Conservation (phyloP, 1,284 basidiomycete genomes). For the Psilocybe mexicana region DNA sequence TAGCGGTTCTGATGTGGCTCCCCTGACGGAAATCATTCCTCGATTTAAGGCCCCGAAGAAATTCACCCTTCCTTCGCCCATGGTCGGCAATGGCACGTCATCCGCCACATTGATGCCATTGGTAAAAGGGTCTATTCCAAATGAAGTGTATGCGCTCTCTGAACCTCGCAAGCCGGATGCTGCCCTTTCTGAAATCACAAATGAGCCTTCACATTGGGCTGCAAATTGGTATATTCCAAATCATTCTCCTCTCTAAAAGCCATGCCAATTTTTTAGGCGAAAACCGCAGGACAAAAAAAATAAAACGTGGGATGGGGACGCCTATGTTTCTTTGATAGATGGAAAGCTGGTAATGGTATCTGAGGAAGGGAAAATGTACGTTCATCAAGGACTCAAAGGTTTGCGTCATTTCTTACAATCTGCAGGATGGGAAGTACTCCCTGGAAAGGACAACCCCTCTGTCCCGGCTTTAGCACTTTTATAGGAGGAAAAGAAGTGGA, state of each 20-base stretch:
- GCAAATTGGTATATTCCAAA: conserved; percentile 58
- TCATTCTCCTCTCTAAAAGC: neutral
- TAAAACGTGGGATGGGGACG: conserved; percentile 88
- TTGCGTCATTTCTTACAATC: conserved; percentile 8
- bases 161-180: neutral
- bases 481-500: conserved; percentile 66
- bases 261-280: conserved; percentile 50
- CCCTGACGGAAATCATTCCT: neutral
- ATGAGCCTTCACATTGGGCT: conserved; percentile 53
- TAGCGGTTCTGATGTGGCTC: conserved; percentile 25
- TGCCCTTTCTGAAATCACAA: conserved; percentile 15
- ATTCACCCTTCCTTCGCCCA: conserved; percentile 15
- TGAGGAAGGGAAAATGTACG: conserved; percentile 70
- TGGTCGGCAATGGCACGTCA: neutral
- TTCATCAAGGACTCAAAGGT: conserved; percentile 5
- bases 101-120: neutral
- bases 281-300: conserved; percentile 80
- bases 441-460: conserved; percentile 60
- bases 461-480: conserved; percentile 47
- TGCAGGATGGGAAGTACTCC: conserved; percentile 60
- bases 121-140: neutral
- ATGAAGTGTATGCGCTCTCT: neutral
- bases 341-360: conserved; percentile 62
- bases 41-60: conserved; percentile 7
- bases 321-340: conserved; percentile 53